Evolutionary conservation across 2,329 filamentous ascomycete genomes (phyloP), one percentile per base, ranked within the genome.

Genomic region (Diplodia seriata): DNA sequence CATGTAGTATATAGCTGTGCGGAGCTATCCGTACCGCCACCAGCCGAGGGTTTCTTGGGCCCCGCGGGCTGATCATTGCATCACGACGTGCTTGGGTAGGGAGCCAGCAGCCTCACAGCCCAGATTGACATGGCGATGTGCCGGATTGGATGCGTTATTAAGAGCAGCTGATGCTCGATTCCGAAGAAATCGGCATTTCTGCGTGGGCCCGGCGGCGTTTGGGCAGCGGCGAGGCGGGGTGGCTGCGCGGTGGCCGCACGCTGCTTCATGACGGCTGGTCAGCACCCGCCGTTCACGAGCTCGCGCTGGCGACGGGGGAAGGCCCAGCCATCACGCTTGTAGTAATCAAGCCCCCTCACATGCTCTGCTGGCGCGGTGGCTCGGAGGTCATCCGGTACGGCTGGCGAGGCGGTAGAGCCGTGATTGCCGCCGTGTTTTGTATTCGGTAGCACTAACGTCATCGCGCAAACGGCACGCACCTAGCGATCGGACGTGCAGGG

Each of bases 391-490:
- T 26, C 43, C 29, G 59, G 47, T 18, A 40, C 40, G 40, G 29
- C 29, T 43, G 40, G 57, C 15, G 31, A 18, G 59, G 47, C 59
- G 59, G 47, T 63, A 29, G 59, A 66, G 64, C 64, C 64, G 64
- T 66, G 64, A 66, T 66, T 66, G 64, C 64, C 64, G 64, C 64
- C 53, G 53, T 18, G 33, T 38, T 43, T 56, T 57, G 59, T 36
- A 47, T 47, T 20, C n/a, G 47, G 59, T 51, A 33, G 29, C 26
- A 29, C 14, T 49, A 31, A 66, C 64, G 64, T 66, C 53, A 47
- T 56, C 38, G 64, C 38, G n/a, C 54, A 33, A 56, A 56, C 26
- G 47, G 49, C 61, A 64, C 61, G 43, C 57, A n/a, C n/a, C n/a
- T n/a, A 62, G 57, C 59, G 59, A 63, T 63, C 47, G 59, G 59